Evolutionary conservation across 169 alveolate genomes (phyloP).

Genomic region (Eimeria tenella): DNA sequence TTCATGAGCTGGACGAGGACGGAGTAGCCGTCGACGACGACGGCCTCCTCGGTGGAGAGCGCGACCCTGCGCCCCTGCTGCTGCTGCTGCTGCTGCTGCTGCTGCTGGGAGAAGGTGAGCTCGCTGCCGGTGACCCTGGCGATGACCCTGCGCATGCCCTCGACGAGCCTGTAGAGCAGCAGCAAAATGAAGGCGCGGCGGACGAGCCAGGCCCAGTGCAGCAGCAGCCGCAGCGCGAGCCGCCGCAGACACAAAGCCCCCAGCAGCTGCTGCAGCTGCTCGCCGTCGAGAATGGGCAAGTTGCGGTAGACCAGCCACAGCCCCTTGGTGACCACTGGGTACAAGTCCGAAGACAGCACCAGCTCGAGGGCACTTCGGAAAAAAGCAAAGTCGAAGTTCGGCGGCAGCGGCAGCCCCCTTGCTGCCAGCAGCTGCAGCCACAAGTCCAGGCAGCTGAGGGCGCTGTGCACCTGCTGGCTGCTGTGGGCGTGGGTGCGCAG

Average conservation of each 20-base stretch:
- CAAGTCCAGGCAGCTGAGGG: slow-evolving; percentile 81
- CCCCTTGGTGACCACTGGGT: slow-evolving; percentile 75
- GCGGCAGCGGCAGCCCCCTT: slow-evolving; percentile 78
- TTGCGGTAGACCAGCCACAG: slow-evolving; percentile 80
- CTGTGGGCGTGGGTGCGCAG: slow-evolving; percentile 72
- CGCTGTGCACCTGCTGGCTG: slow-evolving; percentile 74
- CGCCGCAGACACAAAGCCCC: slow-evolving; percentile 35
- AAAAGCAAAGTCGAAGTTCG: slow-evolving; percentile 77
- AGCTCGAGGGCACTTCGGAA: slow-evolving; percentile 72
- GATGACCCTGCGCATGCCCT: slow-evolving; percentile 73
- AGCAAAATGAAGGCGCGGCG: slow-evolving; percentile 79
- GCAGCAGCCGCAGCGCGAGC: slow-evolving; percentile 34
- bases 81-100: not conserved
- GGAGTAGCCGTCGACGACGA: slow-evolving; percentile 7
- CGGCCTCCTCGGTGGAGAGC: slow-evolving; percentile 25
- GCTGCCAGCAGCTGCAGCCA: slow-evolving; percentile 75
- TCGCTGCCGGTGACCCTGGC: slow-evolving; percentile 40
- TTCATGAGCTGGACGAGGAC: slow-evolving; percentile 20
- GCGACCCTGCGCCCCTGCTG: slow-evolving; percentile 8
- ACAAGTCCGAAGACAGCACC: slow-evolving; percentile 70
- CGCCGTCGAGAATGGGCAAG: slow-evolving; percentile 72
- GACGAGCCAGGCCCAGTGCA: slow-evolving; percentile 82
- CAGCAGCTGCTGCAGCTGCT: slow-evolving; percentile 36
- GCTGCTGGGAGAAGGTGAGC: not conserved
- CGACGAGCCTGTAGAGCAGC: slow-evolving; percentile 80